These are phyloP conservation scores for Elasticomyces elasticus DNA, from an alignment of 495 filamentous ascomycete genomes.

Conservation along the genomic window DNA sequence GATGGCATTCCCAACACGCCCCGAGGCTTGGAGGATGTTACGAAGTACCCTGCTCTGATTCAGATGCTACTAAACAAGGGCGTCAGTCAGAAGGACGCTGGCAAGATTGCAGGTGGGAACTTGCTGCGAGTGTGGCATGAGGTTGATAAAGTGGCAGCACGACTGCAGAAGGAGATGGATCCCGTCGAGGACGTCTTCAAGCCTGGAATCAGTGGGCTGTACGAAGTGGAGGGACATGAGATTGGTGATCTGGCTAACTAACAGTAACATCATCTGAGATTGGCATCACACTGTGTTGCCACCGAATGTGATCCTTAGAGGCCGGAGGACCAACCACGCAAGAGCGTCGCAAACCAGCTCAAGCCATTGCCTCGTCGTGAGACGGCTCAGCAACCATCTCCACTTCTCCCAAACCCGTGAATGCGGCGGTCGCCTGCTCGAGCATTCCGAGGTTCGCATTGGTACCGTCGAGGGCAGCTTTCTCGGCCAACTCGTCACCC, in stretches of 20 bases:
- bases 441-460: no score
- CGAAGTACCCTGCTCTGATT: conserved; percentile 71
- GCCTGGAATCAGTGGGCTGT: neutral
- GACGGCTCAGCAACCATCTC: no score
- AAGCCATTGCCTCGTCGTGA: no score
- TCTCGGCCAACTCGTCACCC: no score
- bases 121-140: conserved; percentile 37
- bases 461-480: no score
- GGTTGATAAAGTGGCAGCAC: conserved; percentile 32
- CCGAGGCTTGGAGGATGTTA: conserved; percentile 63
- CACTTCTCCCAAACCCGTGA: no score
- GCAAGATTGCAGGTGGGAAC: conserved; percentile 34
- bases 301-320: no score
- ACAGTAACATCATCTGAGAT: neutral
- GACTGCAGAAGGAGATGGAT: conserved; percentile 24
- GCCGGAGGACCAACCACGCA: no score
- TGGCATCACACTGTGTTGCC: no score
- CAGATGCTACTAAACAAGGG: conserved; percentile 44
- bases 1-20: conserved; percentile 52
- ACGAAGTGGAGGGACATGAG: neutral
- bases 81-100: conserved; percentile 32
- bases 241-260: neutral
- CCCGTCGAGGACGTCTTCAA: conserved; percentile 30
- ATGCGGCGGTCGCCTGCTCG: no score
- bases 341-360: no score